Conservation (phyloP, 805 yeast species). For the Cyberlindnera sargentensis region DNA sequence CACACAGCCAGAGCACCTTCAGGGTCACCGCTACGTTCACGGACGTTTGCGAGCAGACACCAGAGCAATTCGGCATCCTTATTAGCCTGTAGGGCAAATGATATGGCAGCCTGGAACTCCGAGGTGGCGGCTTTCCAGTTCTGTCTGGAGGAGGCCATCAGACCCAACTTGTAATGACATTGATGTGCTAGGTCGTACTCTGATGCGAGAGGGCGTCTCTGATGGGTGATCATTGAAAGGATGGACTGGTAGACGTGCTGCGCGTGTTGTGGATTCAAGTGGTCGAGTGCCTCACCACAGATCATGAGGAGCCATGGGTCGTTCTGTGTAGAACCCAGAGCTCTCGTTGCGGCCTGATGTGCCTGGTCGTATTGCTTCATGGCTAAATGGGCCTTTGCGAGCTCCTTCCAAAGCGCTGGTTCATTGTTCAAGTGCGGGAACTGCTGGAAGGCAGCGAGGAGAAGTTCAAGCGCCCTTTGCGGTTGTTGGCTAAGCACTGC, state of each 20-base stretch:
- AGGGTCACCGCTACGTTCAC: slow-evolving; percentile 38
- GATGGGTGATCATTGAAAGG: slow-evolving; percentile 28
- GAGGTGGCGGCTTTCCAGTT: slow-evolving; percentile 41
- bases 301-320: slow-evolving; percentile 43
- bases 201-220: slow-evolving; percentile 21
- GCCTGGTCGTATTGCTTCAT: slow-evolving; percentile 45
- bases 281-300: slow-evolving; percentile 41
- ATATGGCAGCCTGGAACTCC: slow-evolving; percentile 43
- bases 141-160: slow-evolving; percentile 44
- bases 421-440: slow-evolving; percentile 34
- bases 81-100: slow-evolving; percentile 16
- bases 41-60: slow-evolving; percentile 46
- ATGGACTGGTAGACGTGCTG: slow-evolving; percentile 40
- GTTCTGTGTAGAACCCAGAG: slow-evolving; percentile 29
- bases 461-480: slow-evolving; percentile 17
- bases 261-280: slow-evolving; percentile 39
- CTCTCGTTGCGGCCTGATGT: slow-evolving; percentile 39
- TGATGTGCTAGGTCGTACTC: slow-evolving; percentile 43
- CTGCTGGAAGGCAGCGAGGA: slow-evolving; percentile 16
- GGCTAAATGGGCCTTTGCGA: slow-evolving; percentile 44
- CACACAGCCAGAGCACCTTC: slow-evolving; percentile 43
- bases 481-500: slow-evolving; percentile 14
- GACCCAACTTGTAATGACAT: slow-evolving; percentile 50
- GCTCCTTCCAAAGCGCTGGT: slow-evolving; percentile 37
- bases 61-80: slow-evolving; percentile 29